Evolutionary conservation across 345 rosid species (phyloP).

Genomic region (Trapa bicornis): DNA sequence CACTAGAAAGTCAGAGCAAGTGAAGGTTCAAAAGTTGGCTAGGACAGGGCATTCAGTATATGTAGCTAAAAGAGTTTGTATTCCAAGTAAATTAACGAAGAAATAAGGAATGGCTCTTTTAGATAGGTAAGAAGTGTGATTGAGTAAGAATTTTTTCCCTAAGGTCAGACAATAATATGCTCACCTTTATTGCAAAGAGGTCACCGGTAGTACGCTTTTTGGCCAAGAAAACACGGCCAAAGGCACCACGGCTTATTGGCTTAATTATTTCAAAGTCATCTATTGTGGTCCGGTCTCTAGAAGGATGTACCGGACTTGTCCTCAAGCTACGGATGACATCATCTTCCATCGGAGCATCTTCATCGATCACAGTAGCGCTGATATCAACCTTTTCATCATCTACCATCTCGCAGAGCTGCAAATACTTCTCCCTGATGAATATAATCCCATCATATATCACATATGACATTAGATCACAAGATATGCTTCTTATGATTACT

Average conservation of each 20-base stretch:
- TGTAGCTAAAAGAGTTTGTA: too few relatives aligned
- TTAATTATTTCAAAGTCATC: constrained; percentile 99
- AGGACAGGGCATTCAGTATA: too few relatives aligned
- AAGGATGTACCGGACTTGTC: constrained; percentile 78
- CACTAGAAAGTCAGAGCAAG: too few relatives aligned
- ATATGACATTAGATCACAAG: not conserved
- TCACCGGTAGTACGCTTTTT: constrained; percentile 98
- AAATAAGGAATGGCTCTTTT: too few relatives aligned
- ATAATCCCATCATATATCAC: constrained; percentile 8
- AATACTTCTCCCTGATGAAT: constrained; percentile 78
- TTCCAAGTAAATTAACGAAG: too few relatives aligned
- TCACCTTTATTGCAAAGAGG: constrained; percentile 94
- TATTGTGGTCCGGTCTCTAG: constrained; percentile 90
- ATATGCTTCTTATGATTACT: not conserved
- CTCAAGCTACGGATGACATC: constrained; percentile 92
- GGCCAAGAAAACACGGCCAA: constrained; percentile 96
- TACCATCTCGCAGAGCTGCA: constrained; percentile 86
- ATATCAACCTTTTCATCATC: constrained; percentile 88
- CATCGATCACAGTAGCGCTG: constrained; percentile 75
- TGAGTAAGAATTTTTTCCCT: too few relatives aligned
- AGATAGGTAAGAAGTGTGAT: too few relatives aligned
- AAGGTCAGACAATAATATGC: not conserved
- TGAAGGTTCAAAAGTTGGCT: too few relatives aligned
- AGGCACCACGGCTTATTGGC: constrained; percentile 99
- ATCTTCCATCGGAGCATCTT: constrained; percentile 95